phyloP scores from a whole-genome alignment of 495 filamentous ascomycete species.

The Hyaloscypha hepaticicola region DNA sequence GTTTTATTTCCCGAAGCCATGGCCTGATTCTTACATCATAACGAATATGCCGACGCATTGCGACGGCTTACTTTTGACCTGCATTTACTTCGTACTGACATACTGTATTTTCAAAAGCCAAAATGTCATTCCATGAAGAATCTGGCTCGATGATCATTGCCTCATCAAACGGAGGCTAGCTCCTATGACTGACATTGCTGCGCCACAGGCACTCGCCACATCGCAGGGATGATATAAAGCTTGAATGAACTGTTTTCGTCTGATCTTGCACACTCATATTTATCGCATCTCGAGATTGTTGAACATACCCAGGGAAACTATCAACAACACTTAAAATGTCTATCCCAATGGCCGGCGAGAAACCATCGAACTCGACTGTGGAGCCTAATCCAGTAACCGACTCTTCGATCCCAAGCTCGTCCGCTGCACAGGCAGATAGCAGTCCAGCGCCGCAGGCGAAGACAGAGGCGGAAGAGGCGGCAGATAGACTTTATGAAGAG shows the following conservation, averaged over 20 bases:
- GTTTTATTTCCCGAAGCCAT: background rate
- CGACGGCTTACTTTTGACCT: background rate
- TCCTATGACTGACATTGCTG: background rate
- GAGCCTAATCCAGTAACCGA: constrained; percentile 19
- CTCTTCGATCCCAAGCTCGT: constrained; percentile 19
- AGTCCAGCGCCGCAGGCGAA: background rate
- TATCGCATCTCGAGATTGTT: background rate
- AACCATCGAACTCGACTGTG: constrained; percentile 33
- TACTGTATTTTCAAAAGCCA: too few species aligned
- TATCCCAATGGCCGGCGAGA: constrained; percentile 34
- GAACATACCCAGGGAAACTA: background rate
- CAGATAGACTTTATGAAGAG: constrained; percentile 31
- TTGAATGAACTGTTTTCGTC: background rate
- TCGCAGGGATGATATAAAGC: background rate
- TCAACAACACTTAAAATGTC: constrained; percentile 27
- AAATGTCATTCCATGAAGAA: too few species aligned
- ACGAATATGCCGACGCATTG: background rate
- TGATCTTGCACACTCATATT: background rate
- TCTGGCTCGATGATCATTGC: too few species aligned
- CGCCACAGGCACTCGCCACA: constrained; percentile 7
- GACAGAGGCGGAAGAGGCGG: constrained; percentile 27
- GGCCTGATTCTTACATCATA: background rate
- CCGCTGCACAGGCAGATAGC: background rate
- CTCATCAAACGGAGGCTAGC: background rate
- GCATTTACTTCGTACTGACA: too few species aligned